Evolutionary conservation across 2,329 filamentous ascomycete genomes (phyloP).

Genomic region (Aspergillus aculeatus): DNA sequence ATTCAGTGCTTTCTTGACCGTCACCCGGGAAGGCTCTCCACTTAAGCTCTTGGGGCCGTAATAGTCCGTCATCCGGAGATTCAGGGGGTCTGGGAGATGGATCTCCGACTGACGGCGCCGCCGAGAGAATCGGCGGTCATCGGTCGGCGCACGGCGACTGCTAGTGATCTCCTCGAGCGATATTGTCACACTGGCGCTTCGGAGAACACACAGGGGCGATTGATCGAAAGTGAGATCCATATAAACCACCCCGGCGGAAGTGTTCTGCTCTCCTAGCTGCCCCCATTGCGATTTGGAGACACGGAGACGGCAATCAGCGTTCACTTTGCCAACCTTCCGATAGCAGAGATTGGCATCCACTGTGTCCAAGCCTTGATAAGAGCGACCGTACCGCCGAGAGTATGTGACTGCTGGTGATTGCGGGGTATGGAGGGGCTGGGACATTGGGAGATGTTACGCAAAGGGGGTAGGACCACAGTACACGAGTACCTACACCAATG

Average conservation of each 20-base stretch:
- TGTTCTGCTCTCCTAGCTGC: background rate
- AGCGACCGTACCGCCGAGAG: background rate
- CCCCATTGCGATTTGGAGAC: constrained; percentile 17
- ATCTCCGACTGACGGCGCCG: background rate
- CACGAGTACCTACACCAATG: too few relatives aligned
- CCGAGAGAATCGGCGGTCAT: too few relatives aligned
- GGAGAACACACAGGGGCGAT: background rate
- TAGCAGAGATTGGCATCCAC: constrained; percentile 12
- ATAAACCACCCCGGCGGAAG: background rate
- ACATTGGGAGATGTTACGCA: background rate
- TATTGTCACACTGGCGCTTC: background rate
- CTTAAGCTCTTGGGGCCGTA: constrained; percentile 20
- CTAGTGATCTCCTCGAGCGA: too few relatives aligned
- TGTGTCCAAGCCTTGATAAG: constrained; percentile 11
- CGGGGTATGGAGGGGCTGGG: background rate
- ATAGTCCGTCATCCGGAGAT: constrained; percentile 17
- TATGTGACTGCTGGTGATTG: background rate
- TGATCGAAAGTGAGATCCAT: constrained; percentile 4
- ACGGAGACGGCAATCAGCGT: constrained; percentile 15
- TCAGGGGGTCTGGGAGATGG: background rate
- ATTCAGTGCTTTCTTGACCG: constrained; percentile 9
- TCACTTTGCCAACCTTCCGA: constrained; percentile 11
- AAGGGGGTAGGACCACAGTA: too few relatives aligned
- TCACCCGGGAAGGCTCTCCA: constrained; percentile 14
- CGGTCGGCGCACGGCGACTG: too few relatives aligned